Evolutionary conservation across 805 yeast species (phyloP).

Genomic region (Suhomyces sp.): DNA sequence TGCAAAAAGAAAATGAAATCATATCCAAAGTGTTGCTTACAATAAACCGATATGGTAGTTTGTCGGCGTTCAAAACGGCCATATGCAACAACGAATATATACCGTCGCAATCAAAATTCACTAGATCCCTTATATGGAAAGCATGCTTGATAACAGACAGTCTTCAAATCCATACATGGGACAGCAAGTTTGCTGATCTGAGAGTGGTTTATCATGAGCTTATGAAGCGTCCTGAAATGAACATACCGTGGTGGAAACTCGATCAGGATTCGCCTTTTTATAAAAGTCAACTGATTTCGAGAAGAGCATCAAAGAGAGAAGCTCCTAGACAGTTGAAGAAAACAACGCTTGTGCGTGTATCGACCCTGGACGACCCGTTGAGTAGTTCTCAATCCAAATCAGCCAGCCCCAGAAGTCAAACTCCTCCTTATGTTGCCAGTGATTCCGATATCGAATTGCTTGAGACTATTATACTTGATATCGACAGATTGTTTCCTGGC

Average conservation of each 20-base stretch:
- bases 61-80: conserved; percentile 23
- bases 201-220: conserved; percentile 37
- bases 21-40: conserved; percentile 37
- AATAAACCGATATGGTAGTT: conserved; percentile 31
- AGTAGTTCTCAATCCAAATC: not conserved
- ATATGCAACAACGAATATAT: conserved; percentile 29
- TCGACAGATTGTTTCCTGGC: conserved; percentile 52
- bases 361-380: conserved; percentile 19
- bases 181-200: conserved; percentile 22
- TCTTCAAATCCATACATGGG: conserved; percentile 35
- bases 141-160: conserved; percentile 33
- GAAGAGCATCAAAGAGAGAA: not conserved
- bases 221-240: conserved; percentile 24
- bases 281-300: conserved; percentile 4
- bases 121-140: conserved; percentile 39
- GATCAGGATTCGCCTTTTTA: conserved; percentile 29
- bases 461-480: conserved; percentile 45
- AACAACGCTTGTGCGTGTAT: conserved; percentile 16
- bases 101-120: conserved; percentile 18
- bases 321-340: conserved; percentile 1
- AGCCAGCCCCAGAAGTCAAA: conserved; percentile 3
- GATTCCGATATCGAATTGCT: conserved; percentile 40
- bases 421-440: conserved; percentile 1
- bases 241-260: conserved; percentile 37
- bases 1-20: conserved; percentile 28